phyloP scores from a whole-genome alignment of 257 asterid genomes.

The Nicotiana benthamiana region DNA sequence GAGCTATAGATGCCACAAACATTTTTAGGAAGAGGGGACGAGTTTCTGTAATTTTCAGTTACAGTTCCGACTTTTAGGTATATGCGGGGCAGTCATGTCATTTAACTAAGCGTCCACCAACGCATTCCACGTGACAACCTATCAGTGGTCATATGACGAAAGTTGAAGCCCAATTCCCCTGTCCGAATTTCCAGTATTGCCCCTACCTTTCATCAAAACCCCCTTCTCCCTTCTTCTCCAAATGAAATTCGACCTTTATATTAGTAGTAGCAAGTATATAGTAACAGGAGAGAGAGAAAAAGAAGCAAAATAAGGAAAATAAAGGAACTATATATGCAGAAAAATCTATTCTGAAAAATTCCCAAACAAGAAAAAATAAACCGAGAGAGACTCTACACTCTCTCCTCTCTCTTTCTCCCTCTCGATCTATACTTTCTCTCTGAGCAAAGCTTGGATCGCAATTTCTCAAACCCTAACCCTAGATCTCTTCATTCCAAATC shows the following conservation, averaged over 20 bases:
- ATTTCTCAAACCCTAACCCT: conserved; percentile 19
- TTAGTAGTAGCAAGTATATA: neutral
- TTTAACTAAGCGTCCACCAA: neutral
- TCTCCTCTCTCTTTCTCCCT: neutral
- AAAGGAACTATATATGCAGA: neutral
- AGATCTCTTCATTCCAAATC: conserved; percentile 4
- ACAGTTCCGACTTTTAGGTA: neutral
- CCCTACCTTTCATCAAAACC: neutral
- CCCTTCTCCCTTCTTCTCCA: neutral
- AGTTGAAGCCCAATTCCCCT: neutral
- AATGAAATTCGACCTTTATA: neutral
- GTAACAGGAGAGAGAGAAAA: neutral
- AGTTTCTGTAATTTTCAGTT: neutral
- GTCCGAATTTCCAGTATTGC: neutral
- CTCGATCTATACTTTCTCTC: neutral
- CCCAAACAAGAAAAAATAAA: neutral
- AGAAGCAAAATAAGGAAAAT: neutral
- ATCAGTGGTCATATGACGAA: neutral
- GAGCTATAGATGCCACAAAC: neutral
- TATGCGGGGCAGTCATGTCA: neutral
- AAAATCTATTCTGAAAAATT: neutral
- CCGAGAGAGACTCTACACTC: conserved; percentile 8
- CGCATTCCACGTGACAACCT: neutral
- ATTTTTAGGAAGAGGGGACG: too few relatives aligned
- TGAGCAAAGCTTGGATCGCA: neutral